Base-by-base conservation (phyloP, 345 rosid genomes). In the Passiflora organensis region DNA sequence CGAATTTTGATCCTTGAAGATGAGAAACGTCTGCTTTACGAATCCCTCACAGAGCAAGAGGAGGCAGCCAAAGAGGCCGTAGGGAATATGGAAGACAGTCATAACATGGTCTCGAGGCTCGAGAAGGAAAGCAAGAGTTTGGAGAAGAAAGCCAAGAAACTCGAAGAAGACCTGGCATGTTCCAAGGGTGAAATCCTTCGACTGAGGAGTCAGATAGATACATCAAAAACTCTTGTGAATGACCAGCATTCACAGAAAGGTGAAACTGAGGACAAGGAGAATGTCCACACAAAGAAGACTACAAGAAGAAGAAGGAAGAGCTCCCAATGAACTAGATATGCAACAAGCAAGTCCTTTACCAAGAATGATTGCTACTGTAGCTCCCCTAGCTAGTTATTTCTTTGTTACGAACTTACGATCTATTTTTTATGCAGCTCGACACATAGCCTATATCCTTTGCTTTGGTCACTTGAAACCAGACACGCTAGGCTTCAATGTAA, bases 61-160 rank as follows among this genome's bases (percentile, higher is more conserved):
- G 73, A 72, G 13, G 76, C 74, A 46, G 52, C 81, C n/a, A 76
- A 59, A 63, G 95, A 84, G 67, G 93, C 85, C 18, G 70, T 50
- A 41, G 96, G 86, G 52, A 93, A 89, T 62, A 77, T 93, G 72
- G 95, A 89, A 66, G 99, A 89, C 48, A 96, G 95, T 0, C 99
- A 89, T 69, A 76, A 54, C 77, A 85, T 89, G 2, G 82, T 81
- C 32, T 54, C 81, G 80, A 84, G 78, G 76, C 94, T 89, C 11
- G 96, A 95, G 32, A 79, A 74, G 62, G 96, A 86, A 74, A 93
- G 95, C 70, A 94, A 84, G 72, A 63, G 51, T 61, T 46, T 80
- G 64, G 89, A 78, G 70, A 89, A 76, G 79, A 83, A 71, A 67
- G 72, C 74, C 36, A 93, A 78, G 82, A 84, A 79, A 68, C 89